phyloP scores from a whole-genome alignment of 2,329 filamentous ascomycete species.

The Lecanoromycetidae sp. region DNA sequence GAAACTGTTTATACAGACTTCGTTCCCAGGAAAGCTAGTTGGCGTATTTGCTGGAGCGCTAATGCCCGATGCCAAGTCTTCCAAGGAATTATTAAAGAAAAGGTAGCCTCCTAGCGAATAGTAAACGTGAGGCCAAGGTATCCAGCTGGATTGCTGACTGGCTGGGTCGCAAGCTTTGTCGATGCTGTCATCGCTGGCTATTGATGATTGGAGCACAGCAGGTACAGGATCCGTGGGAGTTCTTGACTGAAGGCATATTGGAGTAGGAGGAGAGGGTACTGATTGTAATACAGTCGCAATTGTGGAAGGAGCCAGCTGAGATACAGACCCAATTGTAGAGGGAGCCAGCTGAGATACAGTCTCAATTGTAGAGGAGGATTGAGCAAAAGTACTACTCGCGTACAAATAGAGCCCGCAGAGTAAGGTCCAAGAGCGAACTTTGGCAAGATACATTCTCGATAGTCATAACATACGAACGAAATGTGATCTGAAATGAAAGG shows the following conservation, averaged over 20 bases:
- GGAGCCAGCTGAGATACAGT: no score
- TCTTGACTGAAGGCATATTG: neutral
- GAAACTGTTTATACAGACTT: neutral
- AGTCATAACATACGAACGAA: no score
- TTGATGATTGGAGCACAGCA: neutral
- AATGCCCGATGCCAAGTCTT: neutral
- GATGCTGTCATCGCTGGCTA: neutral
- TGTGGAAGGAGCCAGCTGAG: no score
- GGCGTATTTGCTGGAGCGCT: neutral
- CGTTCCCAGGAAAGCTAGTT: neutral
- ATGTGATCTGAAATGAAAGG: no score
- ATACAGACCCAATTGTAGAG: no score
- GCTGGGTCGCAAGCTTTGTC: slow-evolving; percentile 4
- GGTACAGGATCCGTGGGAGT: neutral
- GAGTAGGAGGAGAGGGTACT: neutral
- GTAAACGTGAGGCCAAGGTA: neutral
- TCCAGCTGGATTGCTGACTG: neutral
- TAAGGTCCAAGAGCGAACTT: no score
- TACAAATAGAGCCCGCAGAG: no score
- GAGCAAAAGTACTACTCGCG: no score
- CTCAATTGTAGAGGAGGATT: no score
- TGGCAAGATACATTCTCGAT: no score
- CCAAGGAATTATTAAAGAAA: slow-evolving; percentile 5
- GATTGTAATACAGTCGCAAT: neutral
- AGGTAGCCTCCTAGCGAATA: neutral